Evolutionary conservation across 192 early-diverging fungal species (phyloP).

Genomic region (Linnemannia schmuckeri): DNA sequence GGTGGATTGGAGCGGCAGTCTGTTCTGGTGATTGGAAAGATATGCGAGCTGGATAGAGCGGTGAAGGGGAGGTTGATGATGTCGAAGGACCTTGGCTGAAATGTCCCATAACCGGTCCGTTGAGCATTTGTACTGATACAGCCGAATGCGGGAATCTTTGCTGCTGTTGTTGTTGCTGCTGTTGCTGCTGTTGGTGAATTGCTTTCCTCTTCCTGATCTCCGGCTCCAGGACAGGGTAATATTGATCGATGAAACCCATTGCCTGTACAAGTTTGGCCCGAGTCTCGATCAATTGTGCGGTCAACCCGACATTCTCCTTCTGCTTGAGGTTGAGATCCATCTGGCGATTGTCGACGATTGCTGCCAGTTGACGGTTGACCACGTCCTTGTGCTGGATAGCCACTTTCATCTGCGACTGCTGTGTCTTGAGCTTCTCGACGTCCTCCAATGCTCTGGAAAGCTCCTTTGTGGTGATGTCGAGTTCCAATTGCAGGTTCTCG

Average conservation of each 20-base stretch:
- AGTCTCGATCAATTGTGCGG: neutral
- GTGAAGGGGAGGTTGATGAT: neutral
- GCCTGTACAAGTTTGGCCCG: neutral
- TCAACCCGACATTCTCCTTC: neutral
- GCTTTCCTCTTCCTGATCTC: neutral
- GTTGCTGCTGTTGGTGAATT: slow-evolving; percentile 11
- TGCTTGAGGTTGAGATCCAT: neutral
- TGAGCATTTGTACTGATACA: neutral
- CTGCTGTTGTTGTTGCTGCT: neutral
- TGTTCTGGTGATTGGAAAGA: neutral
- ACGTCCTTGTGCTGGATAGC: neutral
- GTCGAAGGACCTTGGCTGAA: neutral
- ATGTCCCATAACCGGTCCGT: neutral
- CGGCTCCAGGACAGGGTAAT: slow-evolving; percentile 1
- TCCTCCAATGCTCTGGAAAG: neutral
- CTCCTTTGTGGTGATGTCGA: neutral
- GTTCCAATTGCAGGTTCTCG: neutral
- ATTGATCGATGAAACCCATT: neutral
- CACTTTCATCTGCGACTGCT: neutral
- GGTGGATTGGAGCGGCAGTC: neutral
- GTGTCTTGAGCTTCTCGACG: neutral
- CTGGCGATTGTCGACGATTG: neutral
- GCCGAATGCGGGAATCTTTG: neutral
- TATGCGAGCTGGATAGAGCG: neutral
- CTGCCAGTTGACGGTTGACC: neutral